Evolutionary conservation across 352 stramenopile genomes (phyloP).

Genomic region (Halophytophthora batemanensis): DNA sequence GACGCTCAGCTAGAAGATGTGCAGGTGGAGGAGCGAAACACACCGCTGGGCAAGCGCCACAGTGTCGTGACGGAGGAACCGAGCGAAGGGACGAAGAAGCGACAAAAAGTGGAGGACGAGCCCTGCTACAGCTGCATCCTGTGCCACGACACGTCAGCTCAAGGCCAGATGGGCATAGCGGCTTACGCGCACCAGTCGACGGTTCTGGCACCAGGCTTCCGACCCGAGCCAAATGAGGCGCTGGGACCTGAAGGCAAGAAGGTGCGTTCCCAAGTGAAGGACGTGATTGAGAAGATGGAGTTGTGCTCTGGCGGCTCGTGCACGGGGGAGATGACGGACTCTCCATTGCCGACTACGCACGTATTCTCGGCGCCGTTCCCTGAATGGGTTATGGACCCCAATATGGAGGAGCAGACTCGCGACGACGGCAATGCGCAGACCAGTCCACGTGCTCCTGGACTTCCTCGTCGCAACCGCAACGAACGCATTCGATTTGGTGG

Average conservation of each 20-base stretch:
- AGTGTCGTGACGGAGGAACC: constrained; percentile 24
- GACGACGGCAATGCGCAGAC: constrained; percentile 41
- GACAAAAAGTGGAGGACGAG: constrained; percentile 42
- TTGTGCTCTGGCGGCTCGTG: constrained; percentile 62
- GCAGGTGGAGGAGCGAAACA: constrained; percentile 18
- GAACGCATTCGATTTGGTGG: constrained; percentile 42
- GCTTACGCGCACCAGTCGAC: constrained; percentile 87
- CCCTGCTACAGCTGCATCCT: constrained; percentile 74
- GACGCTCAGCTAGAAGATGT: constrained; percentile 25
- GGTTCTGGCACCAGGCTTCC: constrained; percentile 72
- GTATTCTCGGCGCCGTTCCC: constrained; percentile 58
- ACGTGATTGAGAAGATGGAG: constrained; percentile 85
- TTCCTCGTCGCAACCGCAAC: constrained; percentile 34
- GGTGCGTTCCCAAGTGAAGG: constrained; percentile 56
- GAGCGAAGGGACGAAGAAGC: constrained; percentile 39
- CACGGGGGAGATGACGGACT: constrained; percentile 32
- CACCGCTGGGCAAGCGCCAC: constrained; percentile 48
- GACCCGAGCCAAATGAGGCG: constrained; percentile 65
- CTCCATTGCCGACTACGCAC: constrained; percentile 52
- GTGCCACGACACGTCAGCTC: constrained; percentile 75
- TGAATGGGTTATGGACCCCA: constrained; percentile 65
- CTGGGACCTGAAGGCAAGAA: constrained; percentile 46
- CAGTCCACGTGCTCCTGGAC: constrained; percentile 25
- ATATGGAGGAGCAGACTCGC: constrained; percentile 45
- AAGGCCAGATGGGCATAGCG: constrained; percentile 82